Base-by-base conservation (phyloP, 208 protist species). In the Crithidia mellificae region DNA sequence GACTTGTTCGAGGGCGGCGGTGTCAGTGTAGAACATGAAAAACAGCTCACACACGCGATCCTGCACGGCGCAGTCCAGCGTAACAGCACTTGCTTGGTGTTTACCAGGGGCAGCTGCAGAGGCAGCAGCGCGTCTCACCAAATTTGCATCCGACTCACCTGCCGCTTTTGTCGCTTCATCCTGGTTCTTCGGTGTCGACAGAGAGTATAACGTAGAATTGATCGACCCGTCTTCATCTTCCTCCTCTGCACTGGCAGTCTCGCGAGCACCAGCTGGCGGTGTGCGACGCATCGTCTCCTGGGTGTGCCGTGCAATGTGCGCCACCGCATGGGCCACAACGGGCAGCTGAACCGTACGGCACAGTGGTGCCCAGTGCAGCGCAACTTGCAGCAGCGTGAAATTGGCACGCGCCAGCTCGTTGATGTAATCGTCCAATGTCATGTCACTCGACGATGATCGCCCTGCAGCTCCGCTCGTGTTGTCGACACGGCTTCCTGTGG, bases 281-380 rank as follows among this genome's bases (percentile, higher is more conserved):
- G n/a, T n/a, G n/a, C n/a, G n/a, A n/a, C n/a, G n/a, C n/a, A n/a
- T n/a, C n/a, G n/a, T n/a, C n/a, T 6, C 41, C 8, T 19, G 30
- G 6, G 25, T 17, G 5, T 20, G 29, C 51, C 24, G 8, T 5
- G 32, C 20, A 1, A 41, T 38, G 0, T 11, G 43, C 14, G 43
- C 43, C 39, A 66, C 8, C 15, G 49, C 34, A 6, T 55, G 59
- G 6, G 50, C 39, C 8, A 70, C 41, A 7, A 39, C 9, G 8
- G 63, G 47, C 12, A 76, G 70, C 55, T 76, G 70, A 24, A 32
- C 38, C 1, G 70, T 66, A 19, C 70, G 70, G 55, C 41, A 66
- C 12, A 76, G 47, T 11, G 70, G 70, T n/a, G 63, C 62, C 70
- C 70, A 76, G 49, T 76, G 47, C 11, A 76, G 17, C 20, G 55